phyloP scores from a whole-genome alignment of 148 eudicot genomes.

The Chenopodium suecicum region DNA sequence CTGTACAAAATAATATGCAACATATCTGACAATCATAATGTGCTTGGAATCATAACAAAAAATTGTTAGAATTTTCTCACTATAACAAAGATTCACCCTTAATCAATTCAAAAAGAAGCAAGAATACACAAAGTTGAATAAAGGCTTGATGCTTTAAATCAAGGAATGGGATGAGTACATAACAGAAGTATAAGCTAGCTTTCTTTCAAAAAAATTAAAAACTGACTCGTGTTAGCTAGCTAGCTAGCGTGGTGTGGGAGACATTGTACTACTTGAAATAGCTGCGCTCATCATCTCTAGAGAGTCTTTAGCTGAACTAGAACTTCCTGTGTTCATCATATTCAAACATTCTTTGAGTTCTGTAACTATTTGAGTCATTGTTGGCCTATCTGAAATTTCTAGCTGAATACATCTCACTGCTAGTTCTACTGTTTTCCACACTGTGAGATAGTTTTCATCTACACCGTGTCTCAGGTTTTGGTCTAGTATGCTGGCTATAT shows the following conservation, averaged over 20 bases:
- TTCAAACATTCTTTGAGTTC: conserved; percentile 32
- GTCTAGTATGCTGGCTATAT: conserved; percentile 32
- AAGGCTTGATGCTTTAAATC: not conserved
- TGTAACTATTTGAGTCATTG: conserved; percentile 33
- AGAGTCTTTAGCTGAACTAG: conserved; percentile 10
- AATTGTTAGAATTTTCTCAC: not conserved
- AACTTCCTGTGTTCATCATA: conserved; percentile 13
- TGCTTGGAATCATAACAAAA: not conserved
- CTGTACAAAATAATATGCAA: too few species aligned
- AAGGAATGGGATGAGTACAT: not conserved
- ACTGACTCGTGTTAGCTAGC: conserved; percentile 5
- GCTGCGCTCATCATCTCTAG: conserved; percentile 19
- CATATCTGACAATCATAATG: not conserved
- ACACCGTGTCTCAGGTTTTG: conserved; percentile 18
- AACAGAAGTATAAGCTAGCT: conserved; percentile 1
- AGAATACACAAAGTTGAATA: not conserved
- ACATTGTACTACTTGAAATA: conserved; percentile 17
- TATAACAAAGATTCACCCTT: not conserved
- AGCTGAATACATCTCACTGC: conserved; percentile 34
- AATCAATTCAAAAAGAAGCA: not conserved
- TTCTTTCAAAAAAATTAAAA: too few species aligned
- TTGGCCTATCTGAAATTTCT: conserved; percentile 26
- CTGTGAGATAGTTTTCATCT: conserved; percentile 18
- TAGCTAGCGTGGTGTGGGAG: conserved; percentile 21
- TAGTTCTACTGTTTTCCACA: conserved; percentile 32